Percentiles rank a stretch among this genome's conserved stretches.
Evolutionary conservation across 2,329 filamentous ascomycete genomes (phyloP).

Genomic region (Alternaria longipes): DNA sequence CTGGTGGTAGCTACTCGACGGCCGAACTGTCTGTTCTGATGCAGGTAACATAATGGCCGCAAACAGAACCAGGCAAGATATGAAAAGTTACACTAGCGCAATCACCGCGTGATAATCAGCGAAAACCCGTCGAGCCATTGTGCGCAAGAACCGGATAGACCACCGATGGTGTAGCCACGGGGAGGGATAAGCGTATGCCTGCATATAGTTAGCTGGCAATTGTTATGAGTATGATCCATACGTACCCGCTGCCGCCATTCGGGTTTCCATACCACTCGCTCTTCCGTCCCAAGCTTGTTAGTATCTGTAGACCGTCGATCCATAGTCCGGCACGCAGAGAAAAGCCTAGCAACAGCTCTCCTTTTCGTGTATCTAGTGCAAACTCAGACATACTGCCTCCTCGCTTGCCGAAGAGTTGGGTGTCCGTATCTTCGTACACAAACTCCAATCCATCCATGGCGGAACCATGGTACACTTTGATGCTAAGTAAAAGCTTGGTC

Average conservation of each 20-base stretch:
- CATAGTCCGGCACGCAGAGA: slow-evolving; percentile 79
- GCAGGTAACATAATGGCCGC: background rate
- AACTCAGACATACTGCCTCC: slow-evolving; percentile 78
- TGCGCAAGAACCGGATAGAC: slow-evolving; percentile 82
- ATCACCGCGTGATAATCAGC: slow-evolving; percentile 76
- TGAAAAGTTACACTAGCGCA: background rate
- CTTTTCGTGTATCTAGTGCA: slow-evolving; percentile 81
- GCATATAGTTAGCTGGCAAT: slow-evolving; percentile 32
- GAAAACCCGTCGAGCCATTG: slow-evolving; percentile 87
- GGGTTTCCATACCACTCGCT: slow-evolving; percentile 87
- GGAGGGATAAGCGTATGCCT: slow-evolving; percentile 91
- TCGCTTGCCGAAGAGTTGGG: slow-evolving; percentile 84
- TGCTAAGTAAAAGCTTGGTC: slow-evolving; percentile 76
- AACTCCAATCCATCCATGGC: slow-evolving; percentile 91
- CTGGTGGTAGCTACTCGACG: background rate
- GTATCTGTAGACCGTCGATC: slow-evolving; percentile 88
- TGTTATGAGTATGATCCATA: slow-evolving; percentile 37
- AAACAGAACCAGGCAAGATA: background rate
- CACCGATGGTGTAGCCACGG: slow-evolving; percentile 86
- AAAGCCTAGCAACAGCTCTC: slow-evolving; percentile 90
- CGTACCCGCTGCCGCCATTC: slow-evolving; percentile 82
- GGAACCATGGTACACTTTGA: slow-evolving; percentile 79
- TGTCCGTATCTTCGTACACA: slow-evolving; percentile 85
- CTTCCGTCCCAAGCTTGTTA: slow-evolving; percentile 87
- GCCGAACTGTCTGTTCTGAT: background rate